phyloP scores from a whole-genome alignment of 169 alveolate species.

The Plasmodium knowlesi region DNA sequence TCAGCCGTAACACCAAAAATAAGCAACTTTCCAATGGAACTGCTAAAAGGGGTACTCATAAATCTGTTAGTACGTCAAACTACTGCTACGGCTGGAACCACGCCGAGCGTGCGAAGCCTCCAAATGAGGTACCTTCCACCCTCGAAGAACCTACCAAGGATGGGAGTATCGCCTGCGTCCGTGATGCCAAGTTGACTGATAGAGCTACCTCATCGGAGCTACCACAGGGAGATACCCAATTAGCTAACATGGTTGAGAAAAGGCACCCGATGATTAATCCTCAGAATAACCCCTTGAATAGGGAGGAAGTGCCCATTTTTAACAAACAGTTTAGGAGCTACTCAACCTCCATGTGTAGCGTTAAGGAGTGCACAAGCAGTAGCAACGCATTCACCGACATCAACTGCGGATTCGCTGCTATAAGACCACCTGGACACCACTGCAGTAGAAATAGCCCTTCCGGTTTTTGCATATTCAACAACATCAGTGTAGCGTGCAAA shows the following conservation, averaged over 20 bases:
- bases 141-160: neutral
- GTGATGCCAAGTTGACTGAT: neutral
- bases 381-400: conserved; percentile 10
- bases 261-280: neutral
- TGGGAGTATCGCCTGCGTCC: neutral
- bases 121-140: neutral
- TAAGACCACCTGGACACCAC: conserved; percentile 87
- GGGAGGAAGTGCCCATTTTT: neutral
- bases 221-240: neutral
- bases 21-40: neutral
- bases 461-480: conserved; percentile 94
- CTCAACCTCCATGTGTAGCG: conserved; percentile 47
- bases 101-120: neutral
- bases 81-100: neutral
- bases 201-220: neutral
- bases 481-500: conserved; percentile 94
- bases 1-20: neutral
- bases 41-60: neutral
- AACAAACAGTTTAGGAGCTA: conserved; percentile 37
- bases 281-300: neutral
- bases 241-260: neutral
- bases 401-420: conserved; percentile 82
- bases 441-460: conserved; percentile 79
- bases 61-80: neutral
- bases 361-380: neutral